These are phyloP conservation scores for Westerdykella sp. DNA, from an alignment of 2,329 filamentous ascomycete genomes.

Conservation along the genomic window DNA sequence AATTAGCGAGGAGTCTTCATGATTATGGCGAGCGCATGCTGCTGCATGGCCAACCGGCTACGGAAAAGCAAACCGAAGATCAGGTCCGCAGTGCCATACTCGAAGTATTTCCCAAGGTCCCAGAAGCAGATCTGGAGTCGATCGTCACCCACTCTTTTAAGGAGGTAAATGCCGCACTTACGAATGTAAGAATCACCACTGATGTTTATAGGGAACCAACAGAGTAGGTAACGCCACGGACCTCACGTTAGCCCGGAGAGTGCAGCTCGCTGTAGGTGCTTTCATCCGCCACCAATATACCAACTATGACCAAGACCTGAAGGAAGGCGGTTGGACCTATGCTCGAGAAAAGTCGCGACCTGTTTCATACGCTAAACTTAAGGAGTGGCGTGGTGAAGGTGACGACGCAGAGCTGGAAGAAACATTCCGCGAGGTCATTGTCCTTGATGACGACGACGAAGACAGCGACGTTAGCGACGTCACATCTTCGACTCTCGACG, in stretches of 20 bases:
- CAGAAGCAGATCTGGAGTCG: conserved; percentile 50
- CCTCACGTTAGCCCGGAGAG: conserved; percentile 50
- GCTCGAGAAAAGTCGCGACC: conserved; percentile 52
- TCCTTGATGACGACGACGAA: conserved; percentile 52
- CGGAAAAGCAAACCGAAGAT: conserved; percentile 45
- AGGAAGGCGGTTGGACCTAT: conserved; percentile 47
- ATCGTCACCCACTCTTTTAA: conserved; percentile 58
- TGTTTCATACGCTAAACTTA: conserved; percentile 50
- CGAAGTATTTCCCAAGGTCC: conserved; percentile 59
- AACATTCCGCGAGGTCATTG: conserved; percentile 58
- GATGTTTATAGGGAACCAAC: conserved; percentile 42
- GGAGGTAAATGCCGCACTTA: conserved; percentile 38
- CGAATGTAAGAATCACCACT: conserved; percentile 5
- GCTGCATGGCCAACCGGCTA: conserved; percentile 21
- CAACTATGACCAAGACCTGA: conserved; percentile 55
- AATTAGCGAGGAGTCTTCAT: conserved; percentile 32
- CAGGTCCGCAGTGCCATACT: conserved; percentile 54
- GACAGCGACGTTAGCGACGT: conserved; percentile 14
- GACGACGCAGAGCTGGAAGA: conserved; percentile 54
- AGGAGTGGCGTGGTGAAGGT: conserved; percentile 58
- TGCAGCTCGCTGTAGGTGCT: conserved; percentile 56
- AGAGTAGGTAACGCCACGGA: conserved; percentile 53
- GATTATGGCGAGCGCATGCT: conserved; percentile 25
- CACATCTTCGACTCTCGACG: conserved; percentile 13
- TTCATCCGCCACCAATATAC: conserved; percentile 59